Evolutionary conservation across 768 basidiomycete genomes (phyloP).

Genomic region (Pleurotus ostreatus): DNA sequence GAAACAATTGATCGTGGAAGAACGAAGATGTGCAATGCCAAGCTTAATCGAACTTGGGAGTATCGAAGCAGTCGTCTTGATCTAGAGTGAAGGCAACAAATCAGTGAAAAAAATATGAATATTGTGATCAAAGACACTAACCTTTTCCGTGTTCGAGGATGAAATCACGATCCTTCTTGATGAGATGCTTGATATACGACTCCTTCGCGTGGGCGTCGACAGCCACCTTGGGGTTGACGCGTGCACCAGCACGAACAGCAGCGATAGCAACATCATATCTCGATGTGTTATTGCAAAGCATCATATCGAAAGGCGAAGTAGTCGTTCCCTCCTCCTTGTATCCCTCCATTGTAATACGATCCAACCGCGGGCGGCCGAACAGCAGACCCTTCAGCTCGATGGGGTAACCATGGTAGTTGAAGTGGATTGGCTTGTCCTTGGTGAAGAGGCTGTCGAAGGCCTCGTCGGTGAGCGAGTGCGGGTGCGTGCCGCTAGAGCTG

Average conservation of each 20-base stretch:
- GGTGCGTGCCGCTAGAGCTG: conserved; percentile 62
- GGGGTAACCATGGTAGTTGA: conserved; percentile 85
- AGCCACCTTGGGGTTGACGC: conserved; percentile 48
- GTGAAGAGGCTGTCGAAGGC: conserved; percentile 75
- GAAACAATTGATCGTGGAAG: too few species aligned
- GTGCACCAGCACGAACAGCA: conserved; percentile 55
- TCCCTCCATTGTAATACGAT: conserved; percentile 54
- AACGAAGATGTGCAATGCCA: too few species aligned
- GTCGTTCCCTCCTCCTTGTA: conserved; percentile 77
- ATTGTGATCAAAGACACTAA: conserved; percentile 15
- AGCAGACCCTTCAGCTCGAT: conserved; percentile 67
- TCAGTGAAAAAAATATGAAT: neutral
- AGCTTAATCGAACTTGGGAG: conserved; percentile 37
- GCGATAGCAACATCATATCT: conserved; percentile 61
- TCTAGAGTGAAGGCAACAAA: conserved; percentile 22
- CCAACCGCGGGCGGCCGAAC: conserved; percentile 47
- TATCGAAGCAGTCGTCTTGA: conserved; percentile 41
- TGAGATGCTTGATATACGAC: conserved; percentile 56
- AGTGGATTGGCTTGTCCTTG: conserved; percentile 58
- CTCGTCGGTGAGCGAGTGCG: conserved; percentile 61
- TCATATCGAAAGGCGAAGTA: conserved; percentile 83
- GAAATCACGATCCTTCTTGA: conserved; percentile 57
- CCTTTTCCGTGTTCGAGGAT: conserved; percentile 58
- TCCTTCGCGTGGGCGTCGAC: conserved; percentile 55
- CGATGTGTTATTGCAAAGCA: conserved; percentile 67